These are phyloP conservation scores for Tuber brumale DNA, from an alignment of 495 filamentous ascomycete species.

Conservation along the genomic window DNA sequence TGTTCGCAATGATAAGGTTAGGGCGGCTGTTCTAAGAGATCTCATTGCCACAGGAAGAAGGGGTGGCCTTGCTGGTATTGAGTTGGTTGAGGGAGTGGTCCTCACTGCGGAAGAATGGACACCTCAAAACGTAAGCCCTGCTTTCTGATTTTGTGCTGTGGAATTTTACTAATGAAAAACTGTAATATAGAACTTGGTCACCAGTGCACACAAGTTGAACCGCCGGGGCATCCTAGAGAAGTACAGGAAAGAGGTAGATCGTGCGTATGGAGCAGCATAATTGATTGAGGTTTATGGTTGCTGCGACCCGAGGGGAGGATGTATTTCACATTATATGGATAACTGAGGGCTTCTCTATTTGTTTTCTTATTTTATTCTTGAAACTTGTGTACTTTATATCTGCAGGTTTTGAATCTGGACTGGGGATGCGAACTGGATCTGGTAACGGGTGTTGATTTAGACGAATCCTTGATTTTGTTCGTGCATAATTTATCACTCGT, in stretches of 20 bases:
- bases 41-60: conserved; percentile 67
- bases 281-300: neutral
- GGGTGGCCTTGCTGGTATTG: conserved; percentile 76
- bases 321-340: conserved; percentile 1
- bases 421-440: neutral
- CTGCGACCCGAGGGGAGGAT: neutral
- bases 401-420: neutral
- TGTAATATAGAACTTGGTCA: conserved; percentile 56
- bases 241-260: conserved; percentile 59
- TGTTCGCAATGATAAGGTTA: conserved; percentile 75
- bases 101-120: conserved; percentile 97
- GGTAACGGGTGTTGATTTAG: neutral
- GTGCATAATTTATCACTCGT: neutral
- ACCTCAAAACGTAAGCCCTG: conserved; percentile 73
- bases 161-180: neutral
- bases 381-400: neutral
- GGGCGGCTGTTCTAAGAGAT: conserved; percentile 69
- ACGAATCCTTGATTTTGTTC: neutral
- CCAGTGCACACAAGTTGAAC: conserved; percentile 72
- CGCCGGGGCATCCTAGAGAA: conserved; percentile 60
- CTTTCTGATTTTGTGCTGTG: neutral
- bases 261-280: conserved; percentile 48
- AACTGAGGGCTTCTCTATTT: neutral
- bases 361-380: neutral
- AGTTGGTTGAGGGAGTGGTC: conserved; percentile 89